Percentiles rank a stretch among this genome's conserved stretches.
Conservation (phyloP, 768 basidiomycete species). For the Lactarius pseudohatsudake region DNA sequence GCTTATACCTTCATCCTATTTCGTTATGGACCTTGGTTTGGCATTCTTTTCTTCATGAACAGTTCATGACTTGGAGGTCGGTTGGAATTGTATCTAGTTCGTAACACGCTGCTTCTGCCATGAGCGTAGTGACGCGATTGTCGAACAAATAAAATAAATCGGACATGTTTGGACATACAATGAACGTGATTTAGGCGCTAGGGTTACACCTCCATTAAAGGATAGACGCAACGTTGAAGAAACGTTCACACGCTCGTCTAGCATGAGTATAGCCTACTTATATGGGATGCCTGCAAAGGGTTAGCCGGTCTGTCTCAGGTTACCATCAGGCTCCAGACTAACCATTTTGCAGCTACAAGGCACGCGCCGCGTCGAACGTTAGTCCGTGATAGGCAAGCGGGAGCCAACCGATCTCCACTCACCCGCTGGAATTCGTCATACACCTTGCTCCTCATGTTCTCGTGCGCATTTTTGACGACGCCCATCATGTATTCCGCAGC, state of each 20-base stretch:
- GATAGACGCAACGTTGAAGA: neutral
- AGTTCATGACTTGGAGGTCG: constrained; percentile 10
- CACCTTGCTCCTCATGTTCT: constrained; percentile 88
- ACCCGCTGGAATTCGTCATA: constrained; percentile 97
- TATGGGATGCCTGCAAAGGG: constrained; percentile 27
- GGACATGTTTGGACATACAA: neutral
- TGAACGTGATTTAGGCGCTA: neutral
- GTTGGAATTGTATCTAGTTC: constrained; percentile 7
- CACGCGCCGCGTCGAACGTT: constrained; percentile 15
- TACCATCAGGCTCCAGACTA: constrained; percentile 21
- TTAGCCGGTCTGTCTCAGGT: neutral
- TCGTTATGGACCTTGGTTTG: constrained; percentile 9
- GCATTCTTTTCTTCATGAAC: constrained; percentile 9
- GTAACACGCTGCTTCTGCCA: neutral
- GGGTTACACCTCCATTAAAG: neutral
- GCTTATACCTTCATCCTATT: constrained; percentile 19
- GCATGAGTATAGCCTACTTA: constrained; percentile 3
- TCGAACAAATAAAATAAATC: constrained; percentile 1
- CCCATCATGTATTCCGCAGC: constrained; percentile 94
- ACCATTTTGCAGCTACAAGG: constrained; percentile 49
- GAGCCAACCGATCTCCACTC: constrained; percentile 33
- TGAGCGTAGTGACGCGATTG: neutral
- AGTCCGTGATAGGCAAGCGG: constrained; percentile 9
- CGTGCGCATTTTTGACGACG: constrained; percentile 87
- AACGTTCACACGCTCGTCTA: neutral